phyloP scores from a whole-genome alignment of 352 stramenopile species.

The Globisporangium nunn region DNA sequence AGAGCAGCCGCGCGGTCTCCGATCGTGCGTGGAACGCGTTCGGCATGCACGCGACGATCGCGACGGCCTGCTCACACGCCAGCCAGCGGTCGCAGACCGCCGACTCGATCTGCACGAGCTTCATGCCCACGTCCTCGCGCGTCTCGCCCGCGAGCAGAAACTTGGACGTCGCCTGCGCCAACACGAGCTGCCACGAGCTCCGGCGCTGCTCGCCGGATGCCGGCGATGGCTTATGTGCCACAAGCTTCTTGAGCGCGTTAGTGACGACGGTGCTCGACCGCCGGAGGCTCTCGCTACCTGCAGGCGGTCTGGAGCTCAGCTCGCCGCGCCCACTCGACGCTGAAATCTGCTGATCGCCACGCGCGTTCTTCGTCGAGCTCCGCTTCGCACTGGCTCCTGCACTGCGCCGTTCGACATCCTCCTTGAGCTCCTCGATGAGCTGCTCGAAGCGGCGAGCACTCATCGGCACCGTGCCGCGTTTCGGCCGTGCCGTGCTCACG shows the following conservation, averaged over 20 bases:
- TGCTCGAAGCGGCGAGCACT: conserved; percentile 67
- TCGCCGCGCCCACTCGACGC: neutral
- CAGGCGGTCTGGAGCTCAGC: neutral
- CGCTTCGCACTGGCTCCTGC: neutral
- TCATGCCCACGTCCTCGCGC: conserved; percentile 65
- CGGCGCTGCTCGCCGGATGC: conserved; percentile 37
- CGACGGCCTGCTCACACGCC: conserved; percentile 50
- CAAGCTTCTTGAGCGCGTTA: neutral
- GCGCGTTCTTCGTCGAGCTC: neutral
- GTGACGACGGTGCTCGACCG: neutral
- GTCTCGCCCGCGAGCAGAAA: conserved; percentile 39
- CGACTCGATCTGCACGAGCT: conserved; percentile 79
- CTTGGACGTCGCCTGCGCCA: conserved; percentile 27
- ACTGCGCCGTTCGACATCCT: conserved; percentile 8
- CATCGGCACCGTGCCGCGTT: conserved; percentile 47
- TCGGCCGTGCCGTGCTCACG: conserved; percentile 75
- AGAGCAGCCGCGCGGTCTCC: conserved; percentile 68
- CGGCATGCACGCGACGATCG: conserved; percentile 76
- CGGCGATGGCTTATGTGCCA: conserved; percentile 25
- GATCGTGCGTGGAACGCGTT: conserved; percentile 41
- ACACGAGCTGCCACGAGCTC: conserved; percentile 18
- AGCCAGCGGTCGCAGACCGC: conserved; percentile 72
- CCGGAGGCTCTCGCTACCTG: neutral
- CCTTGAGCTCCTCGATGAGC: conserved; percentile 59
- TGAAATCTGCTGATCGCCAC: neutral